Percentiles rank a stretch among this genome's conserved stretches.
These are phyloP conservation scores for Panaeolus papilionaceus DNA, from an alignment of 768 basidiomycete species.

Conservation along the genomic window DNA sequence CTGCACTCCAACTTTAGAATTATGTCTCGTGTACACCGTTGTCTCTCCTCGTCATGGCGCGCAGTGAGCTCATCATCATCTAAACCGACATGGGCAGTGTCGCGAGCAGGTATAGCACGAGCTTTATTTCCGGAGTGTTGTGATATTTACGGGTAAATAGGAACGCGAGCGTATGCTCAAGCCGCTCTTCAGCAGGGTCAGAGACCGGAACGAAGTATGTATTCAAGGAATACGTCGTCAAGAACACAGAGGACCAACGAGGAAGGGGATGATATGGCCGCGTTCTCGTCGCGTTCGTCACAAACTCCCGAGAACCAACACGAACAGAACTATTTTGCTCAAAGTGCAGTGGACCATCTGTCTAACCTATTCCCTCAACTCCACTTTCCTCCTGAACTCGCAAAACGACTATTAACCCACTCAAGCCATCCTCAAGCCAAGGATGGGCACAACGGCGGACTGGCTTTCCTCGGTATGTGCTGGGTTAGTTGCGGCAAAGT, in stretches of 20 bases:
- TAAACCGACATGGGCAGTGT: constrained; percentile 5
- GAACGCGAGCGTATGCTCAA: constrained; percentile 12
- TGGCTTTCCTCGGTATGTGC: constrained; percentile 73
- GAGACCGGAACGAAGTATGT: neutral
- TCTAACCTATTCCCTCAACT: constrained; percentile 68
- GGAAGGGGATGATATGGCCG: constrained; percentile 17
- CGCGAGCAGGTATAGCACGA: neutral
- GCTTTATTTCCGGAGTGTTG: neutral
- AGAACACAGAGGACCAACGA: neutral
- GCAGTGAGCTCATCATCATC: constrained; percentile 9
- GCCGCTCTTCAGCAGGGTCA: neutral
- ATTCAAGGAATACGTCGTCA: neutral
- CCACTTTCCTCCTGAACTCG: constrained; percentile 73
- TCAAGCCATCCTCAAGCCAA: constrained; percentile 72
- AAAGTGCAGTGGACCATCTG: constrained; percentile 51
- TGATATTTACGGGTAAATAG: constrained; percentile 9
- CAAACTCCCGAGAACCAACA: constrained; percentile 21
- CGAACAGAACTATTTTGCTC: neutral
- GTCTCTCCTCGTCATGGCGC: constrained; percentile 8
- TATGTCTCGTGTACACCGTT: constrained; percentile 9
- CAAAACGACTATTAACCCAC: constrained; percentile 79
- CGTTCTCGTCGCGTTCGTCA: constrained; percentile 18
- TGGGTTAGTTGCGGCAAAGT: neutral
- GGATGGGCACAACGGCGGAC: constrained; percentile 73
- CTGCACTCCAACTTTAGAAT: constrained; percentile 2